Conservation (phyloP, 148 eudicot genomes). For the Chenopodium quinoa region DNA sequence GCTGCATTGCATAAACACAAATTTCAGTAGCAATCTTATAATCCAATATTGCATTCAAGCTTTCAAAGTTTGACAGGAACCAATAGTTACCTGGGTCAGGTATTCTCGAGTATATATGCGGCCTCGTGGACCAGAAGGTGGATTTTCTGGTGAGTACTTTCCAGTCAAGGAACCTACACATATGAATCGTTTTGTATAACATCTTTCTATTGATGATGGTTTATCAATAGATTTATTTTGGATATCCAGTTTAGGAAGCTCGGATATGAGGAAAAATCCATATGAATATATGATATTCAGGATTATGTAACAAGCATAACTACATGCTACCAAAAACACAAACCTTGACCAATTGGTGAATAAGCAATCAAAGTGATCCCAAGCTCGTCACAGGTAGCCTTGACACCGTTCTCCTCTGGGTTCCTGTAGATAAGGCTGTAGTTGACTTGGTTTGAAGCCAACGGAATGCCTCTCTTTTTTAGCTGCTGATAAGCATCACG, state of each 20-base stretch:
- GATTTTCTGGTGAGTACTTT: conserved; percentile 85
- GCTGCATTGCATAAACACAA: conserved; percentile 45
- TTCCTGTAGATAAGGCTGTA: conserved; percentile 89
- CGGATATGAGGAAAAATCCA: too few species aligned
- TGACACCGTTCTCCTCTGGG: conserved; percentile 95
- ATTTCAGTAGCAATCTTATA: conserved; percentile 6
- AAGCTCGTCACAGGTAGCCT: conserved; percentile 93
- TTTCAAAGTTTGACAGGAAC: neutral
- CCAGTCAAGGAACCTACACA: conserved; percentile 84
- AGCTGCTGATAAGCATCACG: conserved; percentile 78
- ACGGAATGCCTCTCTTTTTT: conserved; percentile 76
- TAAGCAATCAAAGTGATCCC: conserved; percentile 91
- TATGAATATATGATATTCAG: neutral
- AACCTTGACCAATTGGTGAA: conserved; percentile 97
- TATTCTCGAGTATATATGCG: conserved; percentile 73
- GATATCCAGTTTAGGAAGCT: too few species aligned
- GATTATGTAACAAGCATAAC: neutral
- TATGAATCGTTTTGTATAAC: neutral
- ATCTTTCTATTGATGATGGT: neutral
- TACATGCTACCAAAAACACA: neutral
- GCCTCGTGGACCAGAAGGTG: conserved; percentile 93
- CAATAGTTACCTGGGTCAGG: conserved; percentile 50
- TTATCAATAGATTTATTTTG: neutral
- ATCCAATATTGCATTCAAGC: neutral
- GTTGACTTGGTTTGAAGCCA: conserved; percentile 98